Evolutionary conservation across 2,329 filamentous ascomycete genomes (phyloP).

Genomic region (Aspergillus unguis): DNA sequence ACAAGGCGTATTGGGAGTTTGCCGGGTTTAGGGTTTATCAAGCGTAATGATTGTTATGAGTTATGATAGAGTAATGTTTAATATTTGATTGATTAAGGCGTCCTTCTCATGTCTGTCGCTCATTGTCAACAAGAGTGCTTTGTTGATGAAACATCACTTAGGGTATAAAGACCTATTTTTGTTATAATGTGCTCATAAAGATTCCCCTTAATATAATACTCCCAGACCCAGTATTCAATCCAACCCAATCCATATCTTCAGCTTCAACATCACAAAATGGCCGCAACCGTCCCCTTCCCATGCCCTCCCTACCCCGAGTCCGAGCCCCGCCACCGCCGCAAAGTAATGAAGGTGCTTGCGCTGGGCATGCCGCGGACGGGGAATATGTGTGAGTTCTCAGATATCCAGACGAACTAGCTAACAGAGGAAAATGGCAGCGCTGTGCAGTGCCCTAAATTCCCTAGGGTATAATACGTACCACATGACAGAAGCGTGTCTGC

Average conservation of each 20-base stretch:
- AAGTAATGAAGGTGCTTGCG: slow-evolving; percentile 2
- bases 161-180: too few relatives aligned
- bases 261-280: not conserved
- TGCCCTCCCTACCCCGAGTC: not conserved
- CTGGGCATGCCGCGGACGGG: slow-evolving; percentile 7
- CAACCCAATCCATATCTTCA: too few relatives aligned
- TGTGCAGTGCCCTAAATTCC: not conserved
- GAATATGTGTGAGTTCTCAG: not conserved
- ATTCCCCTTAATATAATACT: too few relatives aligned
- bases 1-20: slow-evolving; percentile 64
- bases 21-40: slow-evolving; percentile 58
- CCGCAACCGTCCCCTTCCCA: not conserved
- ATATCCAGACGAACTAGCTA: not conserved
- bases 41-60: slow-evolving; percentile 14
- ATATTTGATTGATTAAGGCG: too few relatives aligned
- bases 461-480: slow-evolving; percentile 7
- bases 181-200: too few relatives aligned
- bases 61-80: too few relatives aligned
- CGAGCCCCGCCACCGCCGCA: not conserved
- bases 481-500: not conserved
- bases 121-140: too few relatives aligned
- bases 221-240: too few relatives aligned
- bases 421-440: not conserved
- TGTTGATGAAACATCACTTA: too few relatives aligned
- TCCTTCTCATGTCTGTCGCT: too few relatives aligned